These are phyloP conservation scores for Cicer cuneatum DNA, from an alignment of 306 rosid genomes.

Conservation along the genomic window DNA sequence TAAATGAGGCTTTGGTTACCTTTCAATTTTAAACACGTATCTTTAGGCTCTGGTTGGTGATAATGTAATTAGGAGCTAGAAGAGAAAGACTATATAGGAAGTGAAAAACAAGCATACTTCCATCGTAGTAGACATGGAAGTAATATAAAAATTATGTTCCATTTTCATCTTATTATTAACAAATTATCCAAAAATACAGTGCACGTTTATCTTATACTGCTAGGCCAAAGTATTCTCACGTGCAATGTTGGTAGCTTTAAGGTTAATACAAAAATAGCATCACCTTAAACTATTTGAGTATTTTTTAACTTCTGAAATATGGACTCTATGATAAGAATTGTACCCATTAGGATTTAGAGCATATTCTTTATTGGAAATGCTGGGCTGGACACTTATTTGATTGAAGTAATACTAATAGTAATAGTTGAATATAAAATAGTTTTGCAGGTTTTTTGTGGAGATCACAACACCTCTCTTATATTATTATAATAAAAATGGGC, in stretches of 20 bases:
- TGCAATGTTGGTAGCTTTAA: conserved; percentile 32
- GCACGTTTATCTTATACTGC: not conserved
- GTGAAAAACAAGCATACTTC: not conserved
- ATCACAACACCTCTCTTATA: not conserved
- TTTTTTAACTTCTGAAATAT: conserved; percentile 21
- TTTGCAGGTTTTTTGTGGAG: conserved; percentile 2
- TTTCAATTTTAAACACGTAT: not conserved
- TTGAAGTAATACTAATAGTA: conserved; percentile 19
- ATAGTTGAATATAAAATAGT: conserved; percentile 38
- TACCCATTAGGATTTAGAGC: conserved; percentile 5
- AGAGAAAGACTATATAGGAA: not conserved
- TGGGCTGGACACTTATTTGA: conserved; percentile 28
- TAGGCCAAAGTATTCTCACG: conserved; percentile 17
- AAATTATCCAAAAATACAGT: conserved; percentile 7
- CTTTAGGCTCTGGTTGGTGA: conserved; percentile 5
- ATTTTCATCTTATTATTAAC: conserved; percentile 6
- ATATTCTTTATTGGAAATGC: not conserved
- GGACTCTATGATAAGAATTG: conserved; percentile 22
- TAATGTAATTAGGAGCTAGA: not conserved
- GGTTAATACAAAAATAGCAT: conserved; percentile 32
- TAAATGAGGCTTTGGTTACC: not conserved
- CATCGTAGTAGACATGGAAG: not conserved
- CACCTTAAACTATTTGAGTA: conserved; percentile 18
- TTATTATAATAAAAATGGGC: conserved; percentile 8
- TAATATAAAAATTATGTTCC: not conserved